These are phyloP conservation scores for Tulasnella sp. DNA, from an alignment of 768 basidiomycete species.

Conservation along the genomic window DNA sequence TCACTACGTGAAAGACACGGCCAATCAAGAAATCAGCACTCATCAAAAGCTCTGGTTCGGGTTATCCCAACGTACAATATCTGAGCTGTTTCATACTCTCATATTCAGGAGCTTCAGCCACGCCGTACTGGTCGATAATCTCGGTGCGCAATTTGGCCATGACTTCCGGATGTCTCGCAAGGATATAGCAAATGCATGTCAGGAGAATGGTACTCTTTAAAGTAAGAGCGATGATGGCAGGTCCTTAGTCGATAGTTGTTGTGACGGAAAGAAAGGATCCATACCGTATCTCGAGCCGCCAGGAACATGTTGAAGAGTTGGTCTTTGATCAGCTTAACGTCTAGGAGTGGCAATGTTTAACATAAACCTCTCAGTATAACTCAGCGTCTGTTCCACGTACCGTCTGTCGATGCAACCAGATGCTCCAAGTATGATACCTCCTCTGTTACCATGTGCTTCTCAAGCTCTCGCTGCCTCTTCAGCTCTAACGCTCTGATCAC, in stretches of 20 bases:
- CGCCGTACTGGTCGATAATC: slow-evolving; percentile 18
- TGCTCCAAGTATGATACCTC: slow-evolving; percentile 4
- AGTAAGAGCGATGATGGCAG: background rate
- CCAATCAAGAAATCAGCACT: background rate
- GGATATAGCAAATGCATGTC: slow-evolving; percentile 8
- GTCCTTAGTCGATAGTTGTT: background rate
- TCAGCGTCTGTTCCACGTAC: background rate
- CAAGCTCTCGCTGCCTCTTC: background rate
- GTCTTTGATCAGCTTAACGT: background rate
- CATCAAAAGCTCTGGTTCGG: background rate
- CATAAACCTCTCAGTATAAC: too few relatives aligned
- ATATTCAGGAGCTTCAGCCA: background rate
- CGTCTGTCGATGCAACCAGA: background rate
- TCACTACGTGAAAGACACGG: slow-evolving; percentile 18
- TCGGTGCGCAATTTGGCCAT: slow-evolving; percentile 18
- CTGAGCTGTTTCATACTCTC: slow-evolving; percentile 4
- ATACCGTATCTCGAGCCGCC: slow-evolving; percentile 17
- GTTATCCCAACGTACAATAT: slow-evolving; percentile 15
- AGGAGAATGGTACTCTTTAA: slow-evolving; percentile 14
- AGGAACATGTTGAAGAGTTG: slow-evolving; percentile 17
- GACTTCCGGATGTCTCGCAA: slow-evolving; percentile 15
- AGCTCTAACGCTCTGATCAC: slow-evolving; percentile 1
- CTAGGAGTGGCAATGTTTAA: background rate
- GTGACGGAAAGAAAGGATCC: background rate
- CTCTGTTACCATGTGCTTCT: background rate